phyloP scores from a whole-genome alignment of 805 yeast genomes.

The Ogataea zsoltii region DNA sequence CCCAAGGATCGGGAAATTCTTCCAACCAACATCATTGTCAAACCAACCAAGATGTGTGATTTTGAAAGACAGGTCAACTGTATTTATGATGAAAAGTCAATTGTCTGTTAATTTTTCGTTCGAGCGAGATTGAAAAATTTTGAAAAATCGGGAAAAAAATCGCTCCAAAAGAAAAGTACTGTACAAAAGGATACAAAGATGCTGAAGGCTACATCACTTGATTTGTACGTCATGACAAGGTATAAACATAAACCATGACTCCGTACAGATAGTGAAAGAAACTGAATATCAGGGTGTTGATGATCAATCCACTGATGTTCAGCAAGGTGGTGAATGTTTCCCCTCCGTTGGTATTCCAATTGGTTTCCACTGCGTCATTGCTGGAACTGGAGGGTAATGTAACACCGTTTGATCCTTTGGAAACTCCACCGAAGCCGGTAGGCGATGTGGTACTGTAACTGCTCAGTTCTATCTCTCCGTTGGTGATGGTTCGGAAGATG shows the following conservation, averaged over 20 bases:
- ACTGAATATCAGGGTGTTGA: constrained; percentile 23
- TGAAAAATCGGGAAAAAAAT: background rate
- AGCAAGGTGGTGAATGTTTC: constrained; percentile 21
- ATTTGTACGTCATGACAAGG: constrained; percentile 8
- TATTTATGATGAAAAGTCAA: no score
- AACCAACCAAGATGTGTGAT: background rate
- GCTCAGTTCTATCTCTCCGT: constrained; percentile 19
- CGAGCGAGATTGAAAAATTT: constrained; percentile 1
- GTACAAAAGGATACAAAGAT: background rate
- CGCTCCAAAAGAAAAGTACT: background rate
- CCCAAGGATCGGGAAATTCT: constrained; percentile 3
- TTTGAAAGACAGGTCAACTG: no score
- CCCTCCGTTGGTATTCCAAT: constrained; percentile 20
- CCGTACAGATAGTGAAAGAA: constrained; percentile 24
- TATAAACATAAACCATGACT: constrained; percentile 17
- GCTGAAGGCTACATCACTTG: background rate
- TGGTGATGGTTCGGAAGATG: constrained; percentile 14
- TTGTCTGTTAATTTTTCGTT: background rate
- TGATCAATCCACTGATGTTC: constrained; percentile 18
- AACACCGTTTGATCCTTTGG: background rate
- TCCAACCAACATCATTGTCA: constrained; percentile 1
- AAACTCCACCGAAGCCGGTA: constrained; percentile 5
- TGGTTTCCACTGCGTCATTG: constrained; percentile 5
- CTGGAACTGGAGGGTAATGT: background rate
- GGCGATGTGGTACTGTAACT: constrained; percentile 13